These are phyloP conservation scores for Sarcodon aspratus DNA, from an alignment of 768 basidiomycete species.

Conservation along the genomic window DNA sequence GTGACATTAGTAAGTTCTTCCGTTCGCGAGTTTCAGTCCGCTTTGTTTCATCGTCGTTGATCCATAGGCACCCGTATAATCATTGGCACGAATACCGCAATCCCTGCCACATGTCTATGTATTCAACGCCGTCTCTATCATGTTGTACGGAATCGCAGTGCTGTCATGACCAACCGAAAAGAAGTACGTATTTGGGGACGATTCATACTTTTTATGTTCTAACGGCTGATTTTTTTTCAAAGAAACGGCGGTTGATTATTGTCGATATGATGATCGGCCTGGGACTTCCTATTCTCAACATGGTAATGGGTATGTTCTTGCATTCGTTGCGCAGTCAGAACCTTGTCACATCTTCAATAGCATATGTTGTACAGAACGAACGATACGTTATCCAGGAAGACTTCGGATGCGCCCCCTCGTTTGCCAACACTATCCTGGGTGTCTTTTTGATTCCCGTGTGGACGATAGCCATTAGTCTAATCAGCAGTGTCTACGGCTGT, in stretches of 20 bases:
- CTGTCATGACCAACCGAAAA: background rate
- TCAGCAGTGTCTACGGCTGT: conserved; percentile 23
- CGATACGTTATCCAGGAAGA: conserved; percentile 31
- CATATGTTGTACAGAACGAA: conserved; percentile 28
- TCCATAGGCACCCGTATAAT: conserved; percentile 17
- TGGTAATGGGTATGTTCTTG: conserved; percentile 4
- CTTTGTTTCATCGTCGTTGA: background rate
- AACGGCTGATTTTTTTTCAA: conserved; percentile 24
- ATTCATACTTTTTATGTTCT: background rate
- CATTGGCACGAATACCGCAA: conserved; percentile 13
- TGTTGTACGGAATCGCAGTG: background rate
- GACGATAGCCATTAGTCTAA: conserved; percentile 22
- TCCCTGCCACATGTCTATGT: conserved; percentile 6
- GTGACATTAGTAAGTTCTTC: conserved; percentile 35
- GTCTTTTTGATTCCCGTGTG: conserved; percentile 25
- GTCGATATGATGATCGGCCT: conserved; percentile 1
- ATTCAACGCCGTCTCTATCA: background rate
- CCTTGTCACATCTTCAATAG: conserved; percentile 9
- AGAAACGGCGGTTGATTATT: background rate
- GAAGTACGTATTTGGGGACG: background rate
- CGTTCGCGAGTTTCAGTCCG: background rate
- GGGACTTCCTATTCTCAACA: background rate
- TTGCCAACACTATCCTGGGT: conserved; percentile 18
- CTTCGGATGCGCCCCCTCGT: conserved; percentile 27
- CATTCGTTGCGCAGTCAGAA: background rate